Percentiles rank a stretch among this genome's conserved stretches.
phyloP scores from a whole-genome alignment of 345 rosid species.

The Moricandia moricandioides region DNA sequence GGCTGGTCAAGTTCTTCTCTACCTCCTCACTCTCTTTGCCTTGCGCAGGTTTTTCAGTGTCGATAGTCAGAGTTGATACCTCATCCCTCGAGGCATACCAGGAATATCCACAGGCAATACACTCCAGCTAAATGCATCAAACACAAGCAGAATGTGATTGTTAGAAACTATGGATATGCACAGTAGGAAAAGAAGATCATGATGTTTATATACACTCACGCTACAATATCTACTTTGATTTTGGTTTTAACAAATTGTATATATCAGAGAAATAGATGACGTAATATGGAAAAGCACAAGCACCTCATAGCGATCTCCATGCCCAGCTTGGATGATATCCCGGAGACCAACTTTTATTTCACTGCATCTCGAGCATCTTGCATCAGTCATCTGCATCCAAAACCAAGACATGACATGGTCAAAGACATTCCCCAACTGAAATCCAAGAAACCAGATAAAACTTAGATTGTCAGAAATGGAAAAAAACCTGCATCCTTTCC shows the following conservation, averaged over 20 bases:
- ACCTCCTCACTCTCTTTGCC: conserved; percentile 51
- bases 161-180: background rate
- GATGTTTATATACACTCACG: background rate
- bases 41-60: conserved; percentile 48
- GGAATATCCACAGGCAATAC: conserved; percentile 74
- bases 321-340: conserved; percentile 98
- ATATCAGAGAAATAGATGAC: background rate
- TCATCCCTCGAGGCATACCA: conserved; percentile 96
- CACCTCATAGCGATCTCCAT: conserved; percentile 95
- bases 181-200: background rate
- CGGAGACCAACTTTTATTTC: conserved; percentile 68
- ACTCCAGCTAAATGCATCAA: conserved; percentile 63
- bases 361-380: conserved; percentile 76
- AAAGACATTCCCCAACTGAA: background rate
- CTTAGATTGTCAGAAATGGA: background rate
- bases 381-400: conserved; percentile 65
- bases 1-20: conserved; percentile 65
- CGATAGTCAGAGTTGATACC: conserved; percentile 68
- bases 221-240: background rate
- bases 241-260: background rate
- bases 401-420: conserved; percentile 16
- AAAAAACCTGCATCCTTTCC: conserved; percentile 74
- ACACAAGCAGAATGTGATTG: background rate
- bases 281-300: conserved; percentile 4
- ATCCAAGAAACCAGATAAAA: background rate